These are phyloP conservation scores for Xylariaceae sp. DNA, from an alignment of 2,329 filamentous ascomycete species.

Conservation along the genomic window DNA sequence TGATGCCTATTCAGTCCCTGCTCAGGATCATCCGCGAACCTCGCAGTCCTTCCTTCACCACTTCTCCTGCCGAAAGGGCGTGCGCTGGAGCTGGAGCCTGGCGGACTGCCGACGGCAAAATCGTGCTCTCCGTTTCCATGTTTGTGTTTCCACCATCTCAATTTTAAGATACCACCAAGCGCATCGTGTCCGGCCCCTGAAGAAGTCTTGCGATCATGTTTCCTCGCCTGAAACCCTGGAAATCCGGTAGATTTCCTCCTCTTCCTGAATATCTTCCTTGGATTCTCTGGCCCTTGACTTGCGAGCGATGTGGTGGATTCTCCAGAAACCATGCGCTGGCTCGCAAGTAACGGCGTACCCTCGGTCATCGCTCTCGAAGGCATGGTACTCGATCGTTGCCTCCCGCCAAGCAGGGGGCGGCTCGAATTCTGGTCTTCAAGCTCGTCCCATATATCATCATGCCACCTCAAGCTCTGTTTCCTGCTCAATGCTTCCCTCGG, in stretches of 20 bases:
- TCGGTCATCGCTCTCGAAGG: slow-evolving; percentile 38
- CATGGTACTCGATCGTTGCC: slow-evolving; percentile 49
- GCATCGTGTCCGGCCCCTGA: slow-evolving; percentile 42
- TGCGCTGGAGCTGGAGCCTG: background rate
- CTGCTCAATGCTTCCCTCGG: slow-evolving; percentile 39
- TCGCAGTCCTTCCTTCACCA: slow-evolving; percentile 13
- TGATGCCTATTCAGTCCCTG: slow-evolving; percentile 1
- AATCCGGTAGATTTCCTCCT: slow-evolving; percentile 61
- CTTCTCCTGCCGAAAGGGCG: slow-evolving; percentile 4
- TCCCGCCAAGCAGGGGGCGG: slow-evolving; percentile 36
- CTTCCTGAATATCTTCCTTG: slow-evolving; percentile 37
- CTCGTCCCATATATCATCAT: slow-evolving; percentile 86
- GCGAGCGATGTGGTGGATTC: slow-evolving; percentile 27
- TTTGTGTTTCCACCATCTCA: slow-evolving; percentile 50
- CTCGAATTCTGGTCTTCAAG: slow-evolving; percentile 68
- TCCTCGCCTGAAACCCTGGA: slow-evolving; percentile 57
- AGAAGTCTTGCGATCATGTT: slow-evolving; percentile 37
- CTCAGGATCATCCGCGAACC: slow-evolving; percentile 13
- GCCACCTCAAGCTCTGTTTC: slow-evolving; percentile 53
- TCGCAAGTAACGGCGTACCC: slow-evolving; percentile 38
- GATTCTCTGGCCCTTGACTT: slow-evolving; percentile 15
- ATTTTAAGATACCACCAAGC: slow-evolving; percentile 50
- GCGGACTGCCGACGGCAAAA: slow-evolving; percentile 23
- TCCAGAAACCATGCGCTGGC: slow-evolving; percentile 24
- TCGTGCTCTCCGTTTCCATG: slow-evolving; percentile 5